phyloP scores from a whole-genome alignment of 768 basidiomycete genomes.

The Mycena rosella region DNA sequence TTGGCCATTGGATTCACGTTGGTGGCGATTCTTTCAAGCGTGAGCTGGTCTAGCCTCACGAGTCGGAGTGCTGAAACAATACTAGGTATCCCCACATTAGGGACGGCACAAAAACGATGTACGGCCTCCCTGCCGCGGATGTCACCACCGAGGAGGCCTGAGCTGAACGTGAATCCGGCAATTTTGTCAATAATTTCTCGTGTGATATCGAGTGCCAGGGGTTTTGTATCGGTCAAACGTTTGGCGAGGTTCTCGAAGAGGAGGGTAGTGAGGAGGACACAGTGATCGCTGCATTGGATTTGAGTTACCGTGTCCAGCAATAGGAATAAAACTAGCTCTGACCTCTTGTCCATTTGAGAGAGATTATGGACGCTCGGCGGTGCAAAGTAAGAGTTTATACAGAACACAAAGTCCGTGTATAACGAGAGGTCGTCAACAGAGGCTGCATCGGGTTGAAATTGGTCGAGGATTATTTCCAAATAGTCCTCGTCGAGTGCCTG shows the following conservation, averaged over 20 bases:
- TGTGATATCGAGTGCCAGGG: background rate
- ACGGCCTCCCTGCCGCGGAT: background rate
- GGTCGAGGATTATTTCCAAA: no score
- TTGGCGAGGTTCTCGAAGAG: background rate
- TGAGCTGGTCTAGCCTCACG: no score
- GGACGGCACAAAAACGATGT: background rate
- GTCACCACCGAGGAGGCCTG: background rate
- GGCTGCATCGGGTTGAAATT: no score
- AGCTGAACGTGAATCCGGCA: background rate
- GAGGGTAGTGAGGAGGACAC: background rate
- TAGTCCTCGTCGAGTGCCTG: no score
- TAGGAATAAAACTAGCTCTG: background rate
- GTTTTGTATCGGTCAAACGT: background rate
- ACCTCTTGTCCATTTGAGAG: slow-evolving; percentile 11
- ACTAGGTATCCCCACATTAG: background rate
- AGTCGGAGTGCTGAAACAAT: no score
- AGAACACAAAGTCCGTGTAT: no score
- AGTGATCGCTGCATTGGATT: background rate
- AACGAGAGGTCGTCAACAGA: no score
- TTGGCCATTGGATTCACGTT: no score
- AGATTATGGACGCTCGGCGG: background rate
- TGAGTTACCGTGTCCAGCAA: background rate
- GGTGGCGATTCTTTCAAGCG: no score
- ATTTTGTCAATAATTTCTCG: no score
- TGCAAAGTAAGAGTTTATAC: background rate